Evolutionary conservation across 176 grass and related monocot species (phyloP).

Genomic region (Oryza brachyantha): DNA sequence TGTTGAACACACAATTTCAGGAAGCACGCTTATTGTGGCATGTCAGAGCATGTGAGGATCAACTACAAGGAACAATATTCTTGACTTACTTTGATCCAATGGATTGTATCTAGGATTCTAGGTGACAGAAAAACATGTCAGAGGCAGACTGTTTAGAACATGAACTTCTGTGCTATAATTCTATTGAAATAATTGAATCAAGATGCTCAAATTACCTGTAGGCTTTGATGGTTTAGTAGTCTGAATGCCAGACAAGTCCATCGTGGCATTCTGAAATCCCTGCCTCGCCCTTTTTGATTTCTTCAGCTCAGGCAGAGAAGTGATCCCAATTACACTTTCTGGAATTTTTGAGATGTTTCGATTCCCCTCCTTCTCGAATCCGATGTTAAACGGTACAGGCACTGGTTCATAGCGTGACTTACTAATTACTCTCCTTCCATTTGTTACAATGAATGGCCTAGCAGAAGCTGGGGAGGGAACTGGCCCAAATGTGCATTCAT

Average conservation of each 20-base stretch:
- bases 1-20: not conserved
- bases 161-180: not conserved
- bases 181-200: slow-evolving; percentile 13
- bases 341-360: slow-evolving; percentile 20
- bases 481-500: slow-evolving; percentile 72
- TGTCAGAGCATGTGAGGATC: not conserved
- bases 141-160: not conserved
- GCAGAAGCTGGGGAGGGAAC: slow-evolving; percentile 48
- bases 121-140: slow-evolving; percentile 1
- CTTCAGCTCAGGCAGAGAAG: slow-evolving; percentile 52
- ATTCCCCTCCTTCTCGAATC: slow-evolving; percentile 31
- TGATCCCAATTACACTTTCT: slow-evolving; percentile 39
- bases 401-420: slow-evolving; percentile 59
- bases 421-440: slow-evolving; percentile 76
- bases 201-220: slow-evolving; percentile 50
- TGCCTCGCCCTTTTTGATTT: slow-evolving; percentile 49
- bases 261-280: slow-evolving; percentile 8
- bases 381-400: slow-evolving; percentile 28
- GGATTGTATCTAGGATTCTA: not conserved
- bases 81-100: slow-evolving; percentile 9
- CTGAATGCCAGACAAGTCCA: slow-evolving; percentile 18
- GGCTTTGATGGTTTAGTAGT: slow-evolving; percentile 37
- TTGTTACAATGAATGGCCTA: slow-evolving; percentile 72
- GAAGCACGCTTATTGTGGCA: not conserved
- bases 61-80: not conserved